Evolutionary conservation across 2,329 filamentous ascomycete genomes (phyloP).

Genomic region (Aspergillus caelatus): DNA sequence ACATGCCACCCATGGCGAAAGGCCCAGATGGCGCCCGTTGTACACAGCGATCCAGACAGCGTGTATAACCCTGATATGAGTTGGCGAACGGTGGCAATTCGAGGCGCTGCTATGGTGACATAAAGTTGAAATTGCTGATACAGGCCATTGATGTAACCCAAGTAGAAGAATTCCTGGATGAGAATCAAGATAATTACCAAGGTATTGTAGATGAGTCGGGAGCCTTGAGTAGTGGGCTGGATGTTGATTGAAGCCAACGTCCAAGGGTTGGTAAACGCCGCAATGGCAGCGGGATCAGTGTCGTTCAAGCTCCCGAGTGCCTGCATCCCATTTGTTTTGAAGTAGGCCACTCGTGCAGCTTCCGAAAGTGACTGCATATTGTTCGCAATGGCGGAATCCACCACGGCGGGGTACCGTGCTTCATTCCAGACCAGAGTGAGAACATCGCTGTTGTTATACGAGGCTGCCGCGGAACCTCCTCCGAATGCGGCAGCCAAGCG

Average conservation of each 20-base stretch:
- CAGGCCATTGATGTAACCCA: slow-evolving; percentile 51
- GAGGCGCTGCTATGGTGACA: slow-evolving; percentile 29
- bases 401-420: slow-evolving; percentile 45
- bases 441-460: slow-evolving; percentile 40
- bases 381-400: slow-evolving; percentile 37
- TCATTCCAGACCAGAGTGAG: slow-evolving; percentile 51
- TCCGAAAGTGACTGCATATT: slow-evolving; percentile 38
- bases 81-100: slow-evolving; percentile 38
- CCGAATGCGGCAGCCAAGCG: slow-evolving; percentile 40
- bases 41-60: slow-evolving; percentile 45
- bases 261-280: slow-evolving; percentile 45
- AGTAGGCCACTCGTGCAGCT: slow-evolving; percentile 39
- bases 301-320: slow-evolving; percentile 24
- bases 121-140: slow-evolving; percentile 43
- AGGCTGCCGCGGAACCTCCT: slow-evolving; percentile 28
- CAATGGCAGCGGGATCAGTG: slow-evolving; percentile 34
- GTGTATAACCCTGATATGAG: slow-evolving; percentile 42
- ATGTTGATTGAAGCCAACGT: slow-evolving; percentile 39
- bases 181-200: slow-evolving; percentile 49
- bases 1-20: slow-evolving; percentile 47
- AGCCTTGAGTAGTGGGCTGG: slow-evolving; percentile 46
- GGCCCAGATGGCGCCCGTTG: slow-evolving; percentile 48
- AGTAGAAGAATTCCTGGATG: slow-evolving; percentile 54
- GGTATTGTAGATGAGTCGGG: slow-evolving; percentile 50
- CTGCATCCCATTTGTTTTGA: slow-evolving; percentile 34